Base-by-base conservation (phyloP, 1,284 basidiomycete genomes). In the Melanopsichium pennsylvanicum region DNA sequence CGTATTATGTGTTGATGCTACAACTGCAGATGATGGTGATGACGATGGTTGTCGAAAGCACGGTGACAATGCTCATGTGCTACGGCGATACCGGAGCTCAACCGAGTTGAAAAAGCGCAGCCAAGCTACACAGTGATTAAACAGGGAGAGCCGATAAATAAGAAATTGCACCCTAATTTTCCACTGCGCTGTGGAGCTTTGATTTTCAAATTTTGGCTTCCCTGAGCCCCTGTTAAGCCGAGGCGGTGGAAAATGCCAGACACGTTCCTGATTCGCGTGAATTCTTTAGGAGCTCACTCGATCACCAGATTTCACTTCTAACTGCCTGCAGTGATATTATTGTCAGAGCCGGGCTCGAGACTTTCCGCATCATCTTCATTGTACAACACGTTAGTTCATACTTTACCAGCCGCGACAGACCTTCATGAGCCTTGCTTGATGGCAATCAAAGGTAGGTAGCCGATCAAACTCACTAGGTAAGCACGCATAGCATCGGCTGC, bases 271-370 rank as follows among this genome's bases (percentile, higher is more conserved):
- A 52, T 52, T 52, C 44, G 45, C 34, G 22, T 32, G 33, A 35
- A 32, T 16, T 33, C 48, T 40, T 34, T 37, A 29, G 11, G 39
- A 27, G 22, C 38, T 51, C n/a, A n/a, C n/a, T 52, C 57, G 57
- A 60, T 60, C 57, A 60, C 57, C 49, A n/a, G n/a, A n/a, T 48
- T 60, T 39, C 38, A 42, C 43, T 44, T 47, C 38, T 31, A 29
- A 31, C 43, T 37, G 18, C 21, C 32, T 35, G 13, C n/a, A n/a
- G n/a, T n/a, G n/a, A n/a, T n/a, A n/a, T n/a, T n/a, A n/a, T n/a
- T n/a, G n/a, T n/a, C n/a, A n/a, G n/a, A n/a, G n/a, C n/a, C n/a
- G n/a, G n/a, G n/a, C n/a, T n/a, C n/a, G n/a, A n/a, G n/a, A n/a
- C 27, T 18, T 2, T 21, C 16, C 15, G 40, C 11, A 32, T n/a